phyloP scores from a whole-genome alignment of 495 filamentous ascomycete genomes.

The Tuber microsphaerosporum region DNA sequence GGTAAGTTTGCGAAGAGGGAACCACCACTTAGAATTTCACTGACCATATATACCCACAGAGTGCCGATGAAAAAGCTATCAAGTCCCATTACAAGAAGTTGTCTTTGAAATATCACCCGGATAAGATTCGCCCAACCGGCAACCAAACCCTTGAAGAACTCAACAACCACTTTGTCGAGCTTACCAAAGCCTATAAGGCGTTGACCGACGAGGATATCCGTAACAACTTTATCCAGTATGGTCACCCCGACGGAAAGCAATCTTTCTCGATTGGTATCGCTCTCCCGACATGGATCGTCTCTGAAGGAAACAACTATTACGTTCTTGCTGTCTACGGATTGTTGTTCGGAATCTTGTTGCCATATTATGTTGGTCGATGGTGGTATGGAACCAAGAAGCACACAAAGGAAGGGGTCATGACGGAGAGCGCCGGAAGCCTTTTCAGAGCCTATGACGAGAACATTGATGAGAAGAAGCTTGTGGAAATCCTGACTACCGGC shows the following conservation, averaged over 20 bases:
- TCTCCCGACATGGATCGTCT: conserved; percentile 83
- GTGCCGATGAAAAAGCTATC: conserved; percentile 78
- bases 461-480: conserved; percentile 68
- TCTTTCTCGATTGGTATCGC: conserved; percentile 97
- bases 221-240: conserved; percentile 91
- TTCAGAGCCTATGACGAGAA: conserved; percentile 85
- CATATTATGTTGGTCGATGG: conserved; percentile 92
- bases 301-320: conserved; percentile 91
- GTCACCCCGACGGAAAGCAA: conserved; percentile 95
- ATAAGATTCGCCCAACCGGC: conserved; percentile 73
- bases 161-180: conserved; percentile 82
- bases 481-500: conserved; percentile 72
- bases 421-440: conserved; percentile 84
- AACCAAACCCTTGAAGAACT: conserved; percentile 83
- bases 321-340: conserved; percentile 81
- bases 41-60: conserved; percentile 47
- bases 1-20: conserved; percentile 47
- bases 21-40: conserved; percentile 16
- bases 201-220: conserved; percentile 94
- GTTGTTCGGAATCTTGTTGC: conserved; percentile 78
- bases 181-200: conserved; percentile 95
- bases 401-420: conserved; percentile 84
- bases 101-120: conserved; percentile 80
- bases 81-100: conserved; percentile 80
- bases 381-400: conserved; percentile 93